Conservation (phyloP, 2,329 filamentous ascomycete species). For the Scopulariopsis brevicaulis region DNA sequence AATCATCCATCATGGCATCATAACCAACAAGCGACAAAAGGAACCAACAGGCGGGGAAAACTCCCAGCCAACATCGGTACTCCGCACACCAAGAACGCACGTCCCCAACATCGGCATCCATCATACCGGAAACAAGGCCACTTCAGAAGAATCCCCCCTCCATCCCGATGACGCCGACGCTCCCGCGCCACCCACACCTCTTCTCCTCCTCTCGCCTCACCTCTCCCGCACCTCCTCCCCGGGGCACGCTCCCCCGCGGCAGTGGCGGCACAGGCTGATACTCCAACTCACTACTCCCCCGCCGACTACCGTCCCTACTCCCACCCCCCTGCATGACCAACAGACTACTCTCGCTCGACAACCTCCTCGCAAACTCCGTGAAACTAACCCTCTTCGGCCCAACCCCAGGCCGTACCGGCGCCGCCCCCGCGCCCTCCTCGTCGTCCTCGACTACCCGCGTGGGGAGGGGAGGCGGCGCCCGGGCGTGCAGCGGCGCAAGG, state of each 20-base stretch:
- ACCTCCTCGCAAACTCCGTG: constrained; percentile 46
- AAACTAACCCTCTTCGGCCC: constrained; percentile 45
- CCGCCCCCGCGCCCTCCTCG: constrained; percentile 2
- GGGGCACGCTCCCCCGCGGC: constrained; percentile 28
- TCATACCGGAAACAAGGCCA: neutral
- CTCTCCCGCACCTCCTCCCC: constrained; percentile 9
- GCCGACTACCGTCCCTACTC: constrained; percentile 28
- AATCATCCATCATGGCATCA: neutral
- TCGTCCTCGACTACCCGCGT: constrained; percentile 3
- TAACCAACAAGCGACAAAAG: neutral
- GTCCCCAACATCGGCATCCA: neutral
- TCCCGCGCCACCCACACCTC: constrained; percentile 44
- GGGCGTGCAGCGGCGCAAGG: constrained; percentile 13
- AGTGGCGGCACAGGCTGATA: constrained; percentile 11
- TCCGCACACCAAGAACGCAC: neutral
- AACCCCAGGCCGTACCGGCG: constrained; percentile 19
- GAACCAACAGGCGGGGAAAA: neutral
- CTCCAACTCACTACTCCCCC: constrained; percentile 1
- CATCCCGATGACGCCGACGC: constrained; percentile 38
- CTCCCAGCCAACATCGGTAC: neutral
- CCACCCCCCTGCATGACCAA: constrained; percentile 46
- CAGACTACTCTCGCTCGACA: constrained; percentile 50
- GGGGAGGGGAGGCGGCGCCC: constrained; percentile 8
- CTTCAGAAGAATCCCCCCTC: constrained; percentile 44
- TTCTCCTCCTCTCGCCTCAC: constrained; percentile 24